These are phyloP conservation scores for Cadophora sp. DNA, from an alignment of 2,329 filamentous ascomycete species.

Conservation along the genomic window DNA sequence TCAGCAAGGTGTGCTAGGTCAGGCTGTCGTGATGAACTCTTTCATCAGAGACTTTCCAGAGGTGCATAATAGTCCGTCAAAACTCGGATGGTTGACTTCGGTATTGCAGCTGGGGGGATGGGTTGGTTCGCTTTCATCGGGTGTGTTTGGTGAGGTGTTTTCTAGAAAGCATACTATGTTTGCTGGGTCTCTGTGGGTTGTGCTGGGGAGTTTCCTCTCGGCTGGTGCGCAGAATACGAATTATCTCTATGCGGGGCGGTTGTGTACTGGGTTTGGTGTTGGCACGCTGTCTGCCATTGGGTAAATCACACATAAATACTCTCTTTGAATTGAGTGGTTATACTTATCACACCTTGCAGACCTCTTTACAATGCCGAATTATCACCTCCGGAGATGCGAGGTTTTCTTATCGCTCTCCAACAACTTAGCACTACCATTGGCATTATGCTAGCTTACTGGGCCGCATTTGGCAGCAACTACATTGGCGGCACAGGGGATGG, in stretches of 20 bases:
- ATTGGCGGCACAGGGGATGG: background rate
- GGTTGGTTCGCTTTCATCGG: constrained; percentile 54
- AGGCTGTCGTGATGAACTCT: constrained; percentile 59
- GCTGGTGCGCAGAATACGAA: constrained; percentile 49
- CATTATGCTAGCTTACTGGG: constrained; percentile 56
- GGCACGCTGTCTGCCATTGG: constrained; percentile 54
- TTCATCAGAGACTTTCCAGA: constrained; percentile 57
- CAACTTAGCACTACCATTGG: constrained; percentile 66
- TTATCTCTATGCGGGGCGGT: constrained; percentile 55
- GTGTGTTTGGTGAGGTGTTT: constrained; percentile 56
- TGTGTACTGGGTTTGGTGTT: constrained; percentile 57
- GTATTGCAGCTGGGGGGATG: constrained; percentile 58
- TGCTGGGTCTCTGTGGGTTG: constrained; percentile 54
- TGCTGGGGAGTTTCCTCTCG: constrained; percentile 54
- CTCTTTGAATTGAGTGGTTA: background rate
- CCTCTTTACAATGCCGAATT: constrained; percentile 58
- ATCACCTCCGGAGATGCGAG: constrained; percentile 66
- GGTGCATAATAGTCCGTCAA: constrained; percentile 40
- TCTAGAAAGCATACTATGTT: constrained; percentile 60
- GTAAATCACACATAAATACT: constrained; percentile 12
- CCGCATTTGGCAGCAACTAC: background rate
- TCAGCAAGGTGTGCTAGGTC: constrained; percentile 60
- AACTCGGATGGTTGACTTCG: constrained; percentile 56
- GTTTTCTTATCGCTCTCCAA: constrained; percentile 67
- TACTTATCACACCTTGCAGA: constrained; percentile 20